phyloP scores from a whole-genome alignment of 208 protist genomes.

The Acanthamoeba castellanii region DNA sequence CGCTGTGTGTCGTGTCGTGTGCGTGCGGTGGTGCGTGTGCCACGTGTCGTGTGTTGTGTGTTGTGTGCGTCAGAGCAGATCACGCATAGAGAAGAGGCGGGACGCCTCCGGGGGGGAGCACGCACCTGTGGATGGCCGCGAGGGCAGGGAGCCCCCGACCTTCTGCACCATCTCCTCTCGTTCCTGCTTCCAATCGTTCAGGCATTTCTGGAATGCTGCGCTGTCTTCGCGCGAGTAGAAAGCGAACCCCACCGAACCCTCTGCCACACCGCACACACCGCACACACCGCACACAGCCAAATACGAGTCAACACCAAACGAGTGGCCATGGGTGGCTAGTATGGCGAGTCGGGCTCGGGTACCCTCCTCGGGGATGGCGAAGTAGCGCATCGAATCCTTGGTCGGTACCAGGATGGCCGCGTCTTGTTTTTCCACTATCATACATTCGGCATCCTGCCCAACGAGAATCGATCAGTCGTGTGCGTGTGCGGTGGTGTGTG shows the following conservation, averaged over 20 bases:
- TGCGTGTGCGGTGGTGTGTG: too few species aligned
- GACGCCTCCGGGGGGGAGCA: not conserved
- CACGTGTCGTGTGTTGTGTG: not conserved
- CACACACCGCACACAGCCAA: too few species aligned
- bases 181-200: slow-evolving; percentile 37
- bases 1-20: too few species aligned
- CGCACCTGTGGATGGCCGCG: slow-evolving; percentile 16
- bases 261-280: too few species aligned
- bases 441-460: slow-evolving; percentile 47
- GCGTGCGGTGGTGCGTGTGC: not conserved
- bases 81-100: not conserved
- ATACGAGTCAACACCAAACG: too few species aligned
- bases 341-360: too few species aligned
- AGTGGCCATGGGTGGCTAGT: too few species aligned
- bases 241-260: slow-evolving; percentile 17
- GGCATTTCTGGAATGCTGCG: slow-evolving; percentile 53
- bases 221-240: slow-evolving; percentile 65
- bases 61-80: not conserved
- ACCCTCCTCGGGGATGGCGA: slow-evolving; percentile 38
- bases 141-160: slow-evolving; percentile 28
- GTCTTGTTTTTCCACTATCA: slow-evolving; percentile 50
- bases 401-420: slow-evolving; percentile 13
- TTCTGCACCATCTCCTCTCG: slow-evolving; percentile 59
- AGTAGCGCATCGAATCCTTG: slow-evolving; percentile 51
- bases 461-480: too few species aligned